A percentile compares a stretch with the other conserved stretches of the same genome.
Evolutionary conservation across 192 early-diverging fungal species (phyloP).

Genomic region (Rhizoclosmatium globosum): DNA sequence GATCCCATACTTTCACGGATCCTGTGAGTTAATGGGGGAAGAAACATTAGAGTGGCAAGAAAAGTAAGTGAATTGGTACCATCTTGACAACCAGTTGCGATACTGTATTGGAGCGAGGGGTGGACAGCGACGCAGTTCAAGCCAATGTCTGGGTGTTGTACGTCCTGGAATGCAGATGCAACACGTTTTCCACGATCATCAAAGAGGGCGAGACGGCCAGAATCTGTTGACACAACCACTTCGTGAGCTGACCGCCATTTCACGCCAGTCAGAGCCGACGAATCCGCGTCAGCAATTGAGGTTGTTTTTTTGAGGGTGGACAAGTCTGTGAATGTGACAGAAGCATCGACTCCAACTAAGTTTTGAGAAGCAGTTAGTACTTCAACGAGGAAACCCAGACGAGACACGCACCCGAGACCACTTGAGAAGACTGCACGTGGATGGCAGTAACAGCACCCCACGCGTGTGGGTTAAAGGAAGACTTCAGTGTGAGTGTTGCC

Average conservation of each 20-base stretch:
- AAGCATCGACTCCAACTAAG: neutral
- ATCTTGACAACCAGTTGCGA: constrained; percentile 16
- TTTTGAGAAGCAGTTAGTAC: too few relatives aligned
- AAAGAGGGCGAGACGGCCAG: constrained; percentile 11
- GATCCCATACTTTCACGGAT: constrained; percentile 27
- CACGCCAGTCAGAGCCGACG: constrained; percentile 10
- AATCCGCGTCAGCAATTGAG: neutral
- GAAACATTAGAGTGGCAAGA: neutral
- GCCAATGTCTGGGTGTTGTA: neutral
- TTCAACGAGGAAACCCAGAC: too few relatives aligned
- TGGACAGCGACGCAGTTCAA: constrained; percentile 25
- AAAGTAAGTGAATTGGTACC: neutral
- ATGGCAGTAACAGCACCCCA: too few relatives aligned
- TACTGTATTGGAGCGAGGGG: neutral
- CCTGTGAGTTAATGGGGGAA: neutral
- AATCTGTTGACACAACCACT: constrained; percentile 8
- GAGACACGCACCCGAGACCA: too few relatives aligned
- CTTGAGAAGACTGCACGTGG: too few relatives aligned
- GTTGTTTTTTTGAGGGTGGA: neutral
- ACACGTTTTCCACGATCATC: neutral
- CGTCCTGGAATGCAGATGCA: neutral
- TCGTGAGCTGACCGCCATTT: constrained; percentile 6
- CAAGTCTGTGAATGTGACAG: neutral
- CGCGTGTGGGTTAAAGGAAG: too few relatives aligned
- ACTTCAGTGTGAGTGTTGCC: too few relatives aligned